phyloP scores from a whole-genome alignment of 148 eudicot genomes.

The Rhododendron kiyosumense region DNA sequence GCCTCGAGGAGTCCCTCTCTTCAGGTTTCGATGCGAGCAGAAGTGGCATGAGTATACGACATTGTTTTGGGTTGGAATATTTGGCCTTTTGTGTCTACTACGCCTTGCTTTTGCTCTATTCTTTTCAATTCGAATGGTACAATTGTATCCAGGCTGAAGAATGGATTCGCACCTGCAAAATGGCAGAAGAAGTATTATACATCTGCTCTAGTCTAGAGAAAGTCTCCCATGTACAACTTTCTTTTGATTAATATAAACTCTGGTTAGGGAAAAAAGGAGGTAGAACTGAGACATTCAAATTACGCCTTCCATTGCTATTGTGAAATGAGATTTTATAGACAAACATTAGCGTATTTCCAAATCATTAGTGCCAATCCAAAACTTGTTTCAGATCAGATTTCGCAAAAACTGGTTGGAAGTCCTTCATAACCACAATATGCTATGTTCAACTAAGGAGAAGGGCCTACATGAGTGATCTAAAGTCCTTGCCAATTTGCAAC shows the following conservation, averaged over 20 bases:
- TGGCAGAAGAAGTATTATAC: neutral
- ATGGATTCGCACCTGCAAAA: slow-evolving; percentile 72
- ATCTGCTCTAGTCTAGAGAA: neutral
- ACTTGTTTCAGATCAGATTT: neutral
- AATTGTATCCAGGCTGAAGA: slow-evolving; percentile 77
- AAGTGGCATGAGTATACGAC: slow-evolving; percentile 70
- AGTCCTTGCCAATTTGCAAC: neutral
- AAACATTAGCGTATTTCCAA: neutral
- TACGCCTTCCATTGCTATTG: neutral
- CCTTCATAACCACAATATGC: neutral
- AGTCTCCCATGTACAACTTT: neutral
- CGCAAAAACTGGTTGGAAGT: neutral
- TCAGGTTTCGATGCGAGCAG: slow-evolving; percentile 59
- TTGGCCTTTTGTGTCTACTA: slow-evolving; percentile 28
- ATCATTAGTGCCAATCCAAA: neutral
- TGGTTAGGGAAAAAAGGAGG: neutral
- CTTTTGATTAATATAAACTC: neutral
- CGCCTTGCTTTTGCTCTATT: slow-evolving; percentile 33
- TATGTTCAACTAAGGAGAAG: neutral
- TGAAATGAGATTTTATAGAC: neutral
- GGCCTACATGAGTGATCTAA: neutral
- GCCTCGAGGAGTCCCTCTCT: slow-evolving; percentile 74
- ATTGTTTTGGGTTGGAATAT: slow-evolving; percentile 37
- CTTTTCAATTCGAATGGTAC: slow-evolving; percentile 71
- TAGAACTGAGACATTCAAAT: neutral